Evolutionary conservation across 257 asterid genomes (phyloP).

Genomic region (Ilex aquifolium): DNA sequence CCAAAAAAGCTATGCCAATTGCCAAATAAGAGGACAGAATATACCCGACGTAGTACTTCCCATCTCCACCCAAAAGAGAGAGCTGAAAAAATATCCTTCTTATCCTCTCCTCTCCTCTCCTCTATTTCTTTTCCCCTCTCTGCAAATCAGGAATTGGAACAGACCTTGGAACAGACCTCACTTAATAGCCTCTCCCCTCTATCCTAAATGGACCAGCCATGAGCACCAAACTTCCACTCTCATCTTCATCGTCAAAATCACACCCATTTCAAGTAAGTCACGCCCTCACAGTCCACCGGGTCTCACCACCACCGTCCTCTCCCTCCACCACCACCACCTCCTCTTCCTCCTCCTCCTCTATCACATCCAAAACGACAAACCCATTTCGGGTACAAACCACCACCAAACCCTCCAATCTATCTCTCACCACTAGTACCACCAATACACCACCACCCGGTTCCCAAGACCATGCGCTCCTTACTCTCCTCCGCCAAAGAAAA

Average conservation of each 20-base stretch:
- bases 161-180: constrained; percentile 15
- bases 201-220: constrained; percentile 51
- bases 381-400: constrained; percentile 32
- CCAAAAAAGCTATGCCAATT: neutral
- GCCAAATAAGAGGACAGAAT: constrained; percentile 19
- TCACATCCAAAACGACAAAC: constrained; percentile 27
- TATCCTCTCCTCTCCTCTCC: constrained; percentile 25
- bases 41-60: constrained; percentile 36
- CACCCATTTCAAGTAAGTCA: constrained; percentile 21
- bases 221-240: constrained; percentile 29
- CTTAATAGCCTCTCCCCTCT: neutral
- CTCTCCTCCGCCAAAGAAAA: constrained; percentile 66
- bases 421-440: constrained; percentile 20
- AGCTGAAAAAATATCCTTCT: constrained; percentile 21
- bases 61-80: constrained; percentile 46
- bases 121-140: too few species aligned
- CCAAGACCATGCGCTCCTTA: constrained; percentile 48
- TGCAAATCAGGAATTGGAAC: constrained; percentile 3
- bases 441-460: constrained; percentile 20
- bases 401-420: constrained; percentile 27
- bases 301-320: constrained; percentile 31
- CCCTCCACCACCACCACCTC: constrained; percentile 22
- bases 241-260: constrained; percentile 9
- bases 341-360: constrained; percentile 19
- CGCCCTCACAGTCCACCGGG: constrained; percentile 32